phyloP scores from a whole-genome alignment of 129 eudicot species.

The Helichrysum umbraculigerum region DNA sequence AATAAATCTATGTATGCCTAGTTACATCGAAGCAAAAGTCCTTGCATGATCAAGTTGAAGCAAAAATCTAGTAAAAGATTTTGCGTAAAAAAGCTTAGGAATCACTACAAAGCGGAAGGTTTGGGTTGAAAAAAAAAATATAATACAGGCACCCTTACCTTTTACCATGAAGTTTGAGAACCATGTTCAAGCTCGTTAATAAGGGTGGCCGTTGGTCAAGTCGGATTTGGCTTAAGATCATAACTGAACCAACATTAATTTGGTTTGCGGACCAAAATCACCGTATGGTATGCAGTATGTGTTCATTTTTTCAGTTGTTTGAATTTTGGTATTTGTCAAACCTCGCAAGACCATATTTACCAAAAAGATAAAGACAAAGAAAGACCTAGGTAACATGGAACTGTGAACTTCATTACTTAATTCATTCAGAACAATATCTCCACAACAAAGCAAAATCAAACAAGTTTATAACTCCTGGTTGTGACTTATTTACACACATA shows the following conservation, averaged over 20 bases:
- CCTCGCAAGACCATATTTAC: no score
- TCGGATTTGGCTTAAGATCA: no score
- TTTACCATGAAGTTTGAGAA: neutral
- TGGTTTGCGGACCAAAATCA: no score
- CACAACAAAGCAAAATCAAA: neutral
- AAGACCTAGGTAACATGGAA: neutral
- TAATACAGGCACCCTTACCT: no score
- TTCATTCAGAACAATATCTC: neutral
- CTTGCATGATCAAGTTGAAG: neutral
- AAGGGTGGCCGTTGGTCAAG: neutral
- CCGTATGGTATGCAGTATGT: no score
- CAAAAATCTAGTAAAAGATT: neutral
- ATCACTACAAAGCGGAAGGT: no score
- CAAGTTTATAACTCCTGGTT: neutral
- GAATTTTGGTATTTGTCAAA: no score
- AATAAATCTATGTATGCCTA: no score
- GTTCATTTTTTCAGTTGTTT: no score
- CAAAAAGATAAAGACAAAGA: neutral
- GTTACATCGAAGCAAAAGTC: neutral
- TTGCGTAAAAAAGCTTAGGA: neutral
- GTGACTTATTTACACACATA: constrained; percentile 37
- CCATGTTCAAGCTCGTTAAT: no score
- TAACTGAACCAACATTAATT: neutral
- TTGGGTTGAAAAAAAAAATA: no score
- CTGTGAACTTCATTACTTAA: neutral